Percentiles rank a stretch among this genome's conserved stretches.
Evolutionary conservation across 108 stramenopile species (phyloP).

Genomic region (Craspedostauros australis): DNA sequence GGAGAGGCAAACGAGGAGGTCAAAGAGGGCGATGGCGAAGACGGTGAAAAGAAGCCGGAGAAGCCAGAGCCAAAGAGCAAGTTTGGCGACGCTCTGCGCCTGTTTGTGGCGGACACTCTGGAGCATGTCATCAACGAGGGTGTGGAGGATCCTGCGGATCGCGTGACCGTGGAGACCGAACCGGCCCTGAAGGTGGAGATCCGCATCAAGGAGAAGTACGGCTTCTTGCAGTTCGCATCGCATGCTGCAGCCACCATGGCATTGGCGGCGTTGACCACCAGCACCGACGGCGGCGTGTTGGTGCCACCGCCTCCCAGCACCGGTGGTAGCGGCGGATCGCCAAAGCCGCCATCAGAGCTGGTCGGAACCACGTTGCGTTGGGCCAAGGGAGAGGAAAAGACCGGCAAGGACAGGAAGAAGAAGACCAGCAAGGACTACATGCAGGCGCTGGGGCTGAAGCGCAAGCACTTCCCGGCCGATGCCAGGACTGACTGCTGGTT

Average conservation of each 20-base stretch:
- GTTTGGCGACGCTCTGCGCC: conserved; percentile 33
- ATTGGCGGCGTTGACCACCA: conserved; percentile 70
- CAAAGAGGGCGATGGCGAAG: neutral
- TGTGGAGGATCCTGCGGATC: conserved; percentile 36
- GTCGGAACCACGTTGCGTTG: conserved; percentile 52
- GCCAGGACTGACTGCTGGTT: conserved; percentile 86
- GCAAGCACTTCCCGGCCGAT: conserved; percentile 66
- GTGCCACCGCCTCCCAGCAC: neutral
- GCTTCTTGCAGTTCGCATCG: conserved; percentile 81
- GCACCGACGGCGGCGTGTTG: conserved; percentile 66
- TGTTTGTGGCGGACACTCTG: conserved; percentile 51
- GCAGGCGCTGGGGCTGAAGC: conserved; percentile 48
- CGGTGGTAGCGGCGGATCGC: neutral
- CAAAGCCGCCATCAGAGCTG: conserved; percentile 11
- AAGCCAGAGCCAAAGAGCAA: too few relatives aligned
- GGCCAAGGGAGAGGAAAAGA: conserved; percentile 42
- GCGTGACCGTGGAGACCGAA: conserved; percentile 69
- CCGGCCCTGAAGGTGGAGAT: conserved; percentile 68
- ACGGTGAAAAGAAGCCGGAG: neutral
- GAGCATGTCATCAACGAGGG: conserved; percentile 65
- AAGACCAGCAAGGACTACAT: conserved; percentile 17
- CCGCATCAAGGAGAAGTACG: conserved; percentile 45
- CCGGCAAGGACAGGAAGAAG: conserved; percentile 13
- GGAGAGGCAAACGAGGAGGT: neutral
- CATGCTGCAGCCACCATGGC: conserved; percentile 85